phyloP scores from a whole-genome alignment of 2,329 filamentous ascomycete species.

The Paramyrothecium sp. region DNA sequence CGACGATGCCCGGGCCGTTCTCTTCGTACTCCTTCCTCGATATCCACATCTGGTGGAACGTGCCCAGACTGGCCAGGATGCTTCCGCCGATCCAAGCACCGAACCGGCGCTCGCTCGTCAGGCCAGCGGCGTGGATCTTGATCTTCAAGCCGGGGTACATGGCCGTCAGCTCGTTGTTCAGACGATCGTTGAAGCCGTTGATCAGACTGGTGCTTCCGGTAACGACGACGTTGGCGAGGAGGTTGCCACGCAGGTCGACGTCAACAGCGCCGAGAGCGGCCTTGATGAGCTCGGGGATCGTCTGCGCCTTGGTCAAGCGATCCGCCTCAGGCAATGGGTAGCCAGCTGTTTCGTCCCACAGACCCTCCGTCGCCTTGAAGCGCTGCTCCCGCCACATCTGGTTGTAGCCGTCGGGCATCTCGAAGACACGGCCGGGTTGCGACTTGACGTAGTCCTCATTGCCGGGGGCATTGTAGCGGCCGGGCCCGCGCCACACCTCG shows the following conservation, averaged over 20 bases:
- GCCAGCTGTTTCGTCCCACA: conserved; percentile 85
- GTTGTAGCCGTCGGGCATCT: conserved; percentile 96
- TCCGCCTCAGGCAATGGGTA: conserved; percentile 48
- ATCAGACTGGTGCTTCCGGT: conserved; percentile 85
- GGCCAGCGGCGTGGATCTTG: conserved; percentile 82
- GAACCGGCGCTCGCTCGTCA: conserved; percentile 86
- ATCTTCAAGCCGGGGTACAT: conserved; percentile 86
- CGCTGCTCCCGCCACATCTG: conserved; percentile 90
- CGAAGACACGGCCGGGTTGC: conserved; percentile 82
- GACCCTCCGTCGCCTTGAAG: conserved; percentile 80
- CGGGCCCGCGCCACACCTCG: conserved; percentile 85
- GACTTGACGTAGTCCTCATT: conserved; percentile 76
- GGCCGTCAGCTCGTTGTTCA: conserved; percentile 78
- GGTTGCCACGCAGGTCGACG: conserved; percentile 78
- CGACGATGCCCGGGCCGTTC: conserved; percentile 84
- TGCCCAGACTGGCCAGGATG: conserved; percentile 91
- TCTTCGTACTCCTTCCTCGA: conserved; percentile 97
- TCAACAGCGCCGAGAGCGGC: conserved; percentile 77
- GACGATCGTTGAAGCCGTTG: conserved; percentile 86
- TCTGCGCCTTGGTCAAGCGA: conserved; percentile 67
- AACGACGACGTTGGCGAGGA: conserved; percentile 88
- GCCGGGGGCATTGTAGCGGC: conserved; percentile 59
- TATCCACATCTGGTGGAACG: conserved; percentile 99
- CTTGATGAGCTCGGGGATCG: conserved; percentile 80
- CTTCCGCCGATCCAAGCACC: conserved; percentile 96